phyloP scores from a whole-genome alignment of 164 flowering plant genomes.

The Aristolochia contorta region DNA sequence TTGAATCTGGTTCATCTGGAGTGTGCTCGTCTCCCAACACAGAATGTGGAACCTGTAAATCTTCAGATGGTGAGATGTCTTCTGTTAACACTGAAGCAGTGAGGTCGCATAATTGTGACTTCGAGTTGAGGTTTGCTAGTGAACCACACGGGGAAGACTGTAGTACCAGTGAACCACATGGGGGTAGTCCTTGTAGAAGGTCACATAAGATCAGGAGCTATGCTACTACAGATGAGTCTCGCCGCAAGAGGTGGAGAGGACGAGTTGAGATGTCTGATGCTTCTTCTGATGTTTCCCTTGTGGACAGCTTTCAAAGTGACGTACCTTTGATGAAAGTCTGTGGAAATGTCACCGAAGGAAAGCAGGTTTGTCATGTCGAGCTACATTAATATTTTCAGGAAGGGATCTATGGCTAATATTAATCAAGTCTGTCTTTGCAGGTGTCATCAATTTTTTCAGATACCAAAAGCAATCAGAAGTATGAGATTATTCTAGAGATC shows the following conservation, averaged over 20 bases:
- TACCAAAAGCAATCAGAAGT: conserved; percentile 19
- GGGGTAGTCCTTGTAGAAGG: conserved; percentile 20
- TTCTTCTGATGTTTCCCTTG: conserved; percentile 17
- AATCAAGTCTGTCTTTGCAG: no score
- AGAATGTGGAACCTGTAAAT: conserved; percentile 27
- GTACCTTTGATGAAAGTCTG: conserved; percentile 1
- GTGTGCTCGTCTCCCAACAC: conserved; percentile 25
- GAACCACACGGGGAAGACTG: conserved; percentile 57
- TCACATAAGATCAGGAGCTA: conserved; percentile 39
- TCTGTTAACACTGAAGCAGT: conserved; percentile 27
- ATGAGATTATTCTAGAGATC: conserved; percentile 65
- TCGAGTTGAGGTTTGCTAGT: conserved; percentile 43
- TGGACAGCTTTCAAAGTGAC: conserved; percentile 27
- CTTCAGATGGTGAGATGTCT: conserved; percentile 41
- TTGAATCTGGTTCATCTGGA: conserved; percentile 24
- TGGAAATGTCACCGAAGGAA: conserved; percentile 16
- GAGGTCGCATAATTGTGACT: conserved; percentile 30
- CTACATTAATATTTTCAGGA: no score
- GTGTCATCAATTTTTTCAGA: no score
- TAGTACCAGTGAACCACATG: conserved; percentile 66
- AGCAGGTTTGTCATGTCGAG: conserved; percentile 21
- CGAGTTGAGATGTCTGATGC: conserved; percentile 40
- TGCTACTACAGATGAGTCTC: conserved; percentile 50
- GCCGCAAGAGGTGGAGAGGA: conserved; percentile 91
- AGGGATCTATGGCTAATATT: no score